Base-by-base conservation (phyloP, 1,284 basidiomycete species). In the Gomphus bonarii region DNA sequence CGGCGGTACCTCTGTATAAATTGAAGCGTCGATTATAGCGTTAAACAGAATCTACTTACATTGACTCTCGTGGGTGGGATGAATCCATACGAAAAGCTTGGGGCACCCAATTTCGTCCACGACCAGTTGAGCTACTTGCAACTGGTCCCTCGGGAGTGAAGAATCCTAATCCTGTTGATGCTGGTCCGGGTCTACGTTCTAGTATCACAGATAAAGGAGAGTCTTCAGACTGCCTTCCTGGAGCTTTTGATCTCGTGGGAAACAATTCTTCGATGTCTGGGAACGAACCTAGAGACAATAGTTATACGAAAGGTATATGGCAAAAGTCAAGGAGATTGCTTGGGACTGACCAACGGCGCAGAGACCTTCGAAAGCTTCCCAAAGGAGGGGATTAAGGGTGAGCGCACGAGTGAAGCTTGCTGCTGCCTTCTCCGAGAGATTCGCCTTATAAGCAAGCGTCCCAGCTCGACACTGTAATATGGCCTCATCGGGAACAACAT, bases 341-440 rank as follows among this genome's bases (percentile, higher is more conserved):
- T 51, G 31, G 50, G 28, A 75, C 78, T 62, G 63, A 91, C 94
- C 93, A 42, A 91, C 72, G 53, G 81, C 73, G 68, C 93, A 97
- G 30, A 97, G 70, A 0, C 90, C 92, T 62, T 91, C 88, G 66
- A 95, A 91, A 0, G 94, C 94, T 69, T 97, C 94, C 93, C 93
- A 97, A 50, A 94, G 71, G 71, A 91, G 82, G 22, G 90, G 88
- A 68, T 93, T 85, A 50, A 86, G 69, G 14, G 72, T 68, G 57
- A 97, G 75, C 12, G 91, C 90, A 59, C 83, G 78, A 38, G 77
- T 76, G 67, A 89, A 95, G 66, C 84, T 85, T 54, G 73, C 68
- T 30, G 78, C 75, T 14, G 94, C 93, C 61, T 80, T 77, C 55
- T 86, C 84, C 2, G 77, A 78, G 58, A 87, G 75, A 67, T 90